Evolutionary conservation across 129 eudicot species (phyloP), one percentile per base, ranked within the genome.

Genomic region (Artemisia tridentata): DNA sequence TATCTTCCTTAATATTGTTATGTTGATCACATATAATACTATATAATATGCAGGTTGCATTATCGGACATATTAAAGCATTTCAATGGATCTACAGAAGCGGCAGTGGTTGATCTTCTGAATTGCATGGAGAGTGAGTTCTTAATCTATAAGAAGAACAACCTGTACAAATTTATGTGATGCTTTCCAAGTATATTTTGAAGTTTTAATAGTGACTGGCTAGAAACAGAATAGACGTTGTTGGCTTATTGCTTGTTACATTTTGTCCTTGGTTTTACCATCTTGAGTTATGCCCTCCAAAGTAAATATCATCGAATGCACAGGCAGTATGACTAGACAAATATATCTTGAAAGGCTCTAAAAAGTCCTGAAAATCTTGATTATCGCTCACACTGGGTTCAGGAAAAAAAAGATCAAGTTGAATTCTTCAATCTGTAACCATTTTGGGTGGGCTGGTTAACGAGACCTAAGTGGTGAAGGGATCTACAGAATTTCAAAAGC

Each of bases 81-180:
- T 92, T 92, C 48, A 75, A 48, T 65, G 89, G 88, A 57, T 82
- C 96, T 3, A 73, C 71, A 45, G 84, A 85, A 64, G 84, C 80
- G 74, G 48, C 72, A 1, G 73, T 88, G 3, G 54, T 81, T 45
- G 73, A 74, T 68, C n/a, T 92, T 52, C 70, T 92, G 70, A 77
- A 72, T 63, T 31, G 47, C 63, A 84, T 92, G 69, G 96, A 92
- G 80, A 80, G 85, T 29, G 98, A 92, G 71, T 86, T 92, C 72
- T 56, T 78, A n/a, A 75, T 92, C 74, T 88, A 20, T 71, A 82
- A 69, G 71, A 88, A 92, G 87, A 92, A 86, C 65, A 73, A 80
- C 60, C 4, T 86, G 47, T 88, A 88, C 68, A 86, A 53, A 73
- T 74, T 86, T 51, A 55, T 92, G 88, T 92, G 59, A 75, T 49